Base-by-base conservation (phyloP, 225 moss, liverwort and hornwort species). In the Takakia lepidozioides region DNA sequence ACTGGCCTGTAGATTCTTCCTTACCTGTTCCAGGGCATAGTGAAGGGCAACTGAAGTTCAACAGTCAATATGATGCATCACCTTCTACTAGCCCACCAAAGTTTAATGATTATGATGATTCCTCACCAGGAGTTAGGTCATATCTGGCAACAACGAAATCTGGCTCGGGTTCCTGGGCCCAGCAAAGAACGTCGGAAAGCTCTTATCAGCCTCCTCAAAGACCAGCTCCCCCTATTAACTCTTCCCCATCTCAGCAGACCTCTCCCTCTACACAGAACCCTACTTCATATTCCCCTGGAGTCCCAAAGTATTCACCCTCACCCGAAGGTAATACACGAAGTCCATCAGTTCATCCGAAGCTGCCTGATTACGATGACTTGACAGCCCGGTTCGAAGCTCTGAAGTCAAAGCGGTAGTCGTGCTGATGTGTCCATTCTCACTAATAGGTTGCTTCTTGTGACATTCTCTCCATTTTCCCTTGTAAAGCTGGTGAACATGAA, bases 361-460 rank as follows among this genome's bases (percentile, higher is more conserved):
- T 60, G 9, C 38, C 59, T 38, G 78, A 80, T 32, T 61, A 61
- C 47, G 85, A 85, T 60, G 92, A 88, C 48, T 74, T 88, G 61
- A 48, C 62, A 14, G 81, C 81, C 23, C 75, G 88, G 21, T 88
- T 86, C 53, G 88, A 88, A 59, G 83, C 85, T 46, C 65, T 88
- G 62, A 87, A 88, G 65, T 63, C 61, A 36, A 74, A 67, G 50
- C 63, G 74, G 25, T 85, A 84, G 62, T 39, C 51, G n/a, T 58
- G 46, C 48, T 67, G n/a, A n/a, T n/a, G n/a, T n/a, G n/a, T n/a
- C n/a, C n/a, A n/a, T n/a, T n/a, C n/a, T n/a, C n/a, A n/a, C n/a
- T n/a, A n/a, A n/a, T n/a, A n/a, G n/a, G n/a, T n/a, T n/a, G n/a
- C n/a, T n/a, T n/a, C n/a, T n/a, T n/a, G n/a, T n/a, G n/a, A n/a